A percentile compares a stretch with the other conserved stretches of the same genome.
Conservation (phyloP, 768 basidiomycete species). For the Naganishia kalamii region DNA sequence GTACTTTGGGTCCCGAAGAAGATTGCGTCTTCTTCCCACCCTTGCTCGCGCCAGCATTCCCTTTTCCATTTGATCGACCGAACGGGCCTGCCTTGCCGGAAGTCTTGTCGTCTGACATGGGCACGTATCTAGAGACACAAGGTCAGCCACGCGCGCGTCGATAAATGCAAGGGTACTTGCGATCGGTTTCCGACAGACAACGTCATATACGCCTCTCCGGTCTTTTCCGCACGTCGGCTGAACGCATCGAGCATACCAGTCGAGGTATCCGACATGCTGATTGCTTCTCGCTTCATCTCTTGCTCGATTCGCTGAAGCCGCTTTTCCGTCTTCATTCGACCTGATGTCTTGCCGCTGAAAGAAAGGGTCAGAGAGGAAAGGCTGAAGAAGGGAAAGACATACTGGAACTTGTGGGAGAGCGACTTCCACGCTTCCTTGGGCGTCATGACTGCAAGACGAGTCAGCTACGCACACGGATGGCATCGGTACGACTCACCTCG, state of each 20-base stretch:
- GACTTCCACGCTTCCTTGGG: constrained; percentile 99
- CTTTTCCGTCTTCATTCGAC: constrained; percentile 96
- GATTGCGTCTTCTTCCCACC: constrained; percentile 2
- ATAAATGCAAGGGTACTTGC: constrained; percentile 50
- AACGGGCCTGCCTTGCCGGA: not conserved
- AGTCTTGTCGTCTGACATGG: constrained; percentile 12
- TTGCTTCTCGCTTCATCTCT: constrained; percentile 86
- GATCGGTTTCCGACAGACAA: constrained; percentile 88
- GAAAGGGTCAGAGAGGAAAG: not conserved
- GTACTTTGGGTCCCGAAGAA: constrained; percentile 17
- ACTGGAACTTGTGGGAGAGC: constrained; percentile 91
- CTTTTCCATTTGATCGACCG: not conserved
- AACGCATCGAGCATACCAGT: constrained; percentile 92
- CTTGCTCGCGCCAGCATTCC: not conserved
- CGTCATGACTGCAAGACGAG: constrained; percentile 48
- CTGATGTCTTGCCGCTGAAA: constrained; percentile 74
- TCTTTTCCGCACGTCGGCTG: constrained; percentile 83
- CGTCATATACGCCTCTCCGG: constrained; percentile 93
- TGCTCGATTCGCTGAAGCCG: constrained; percentile 94
- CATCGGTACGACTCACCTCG: constrained; percentile 48
- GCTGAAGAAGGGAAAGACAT: constrained; percentile 23
- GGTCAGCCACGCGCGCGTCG: not conserved
- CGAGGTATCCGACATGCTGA: constrained; percentile 92
- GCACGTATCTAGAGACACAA: constrained; percentile 7
- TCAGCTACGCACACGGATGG: not conserved